Percentiles rank a stretch among this genome's conserved stretches.
phyloP scores from a whole-genome alignment of 805 yeast species.

The Candida adriatica region DNA sequence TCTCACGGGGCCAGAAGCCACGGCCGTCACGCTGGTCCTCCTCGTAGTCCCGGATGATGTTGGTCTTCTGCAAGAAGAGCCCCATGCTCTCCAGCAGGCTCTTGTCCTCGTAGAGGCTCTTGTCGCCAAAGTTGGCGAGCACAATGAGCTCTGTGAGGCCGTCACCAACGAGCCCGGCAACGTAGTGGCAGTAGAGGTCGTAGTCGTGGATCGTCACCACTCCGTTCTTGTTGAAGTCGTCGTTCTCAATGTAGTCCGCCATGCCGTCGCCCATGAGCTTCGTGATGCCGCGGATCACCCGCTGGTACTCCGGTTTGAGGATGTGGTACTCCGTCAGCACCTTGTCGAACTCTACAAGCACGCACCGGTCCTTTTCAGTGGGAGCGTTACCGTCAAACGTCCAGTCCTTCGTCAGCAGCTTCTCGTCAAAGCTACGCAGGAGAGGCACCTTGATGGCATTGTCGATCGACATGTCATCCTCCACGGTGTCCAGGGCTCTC shows the following conservation, averaged over 20 bases:
- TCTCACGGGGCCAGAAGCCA: constrained; percentile 93
- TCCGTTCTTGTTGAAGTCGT: constrained; percentile 72
- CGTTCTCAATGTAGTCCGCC: constrained; percentile 86
- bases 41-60: constrained; percentile 89
- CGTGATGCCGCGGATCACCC: constrained; percentile 71
- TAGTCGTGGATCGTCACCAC: constrained; percentile 74
- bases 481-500: constrained; percentile 91
- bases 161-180: constrained; percentile 97
- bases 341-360: constrained; percentile 69
- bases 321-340: constrained; percentile 66
- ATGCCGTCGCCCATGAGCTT: constrained; percentile 92
- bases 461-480: constrained; percentile 88
- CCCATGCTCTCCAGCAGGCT: constrained; percentile 83
- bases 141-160: constrained; percentile 83
- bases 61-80: constrained; percentile 87
- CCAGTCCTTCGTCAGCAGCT: constrained; percentile 66
- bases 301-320: constrained; percentile 70
- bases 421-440: constrained; percentile 58
- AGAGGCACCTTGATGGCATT: constrained; percentile 67
- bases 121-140: constrained; percentile 63
- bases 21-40: constrained; percentile 91
- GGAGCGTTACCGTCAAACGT: constrained; percentile 70
- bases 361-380: constrained; percentile 74
- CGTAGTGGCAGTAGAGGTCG: constrained; percentile 91
- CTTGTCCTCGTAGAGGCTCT: constrained; percentile 45